Evolutionary conservation across 2,329 filamentous ascomycete species (phyloP), one percentile per base, ranked within the genome.

Genomic region (Ophiocordyceps camponoti-leonardi): DNA sequence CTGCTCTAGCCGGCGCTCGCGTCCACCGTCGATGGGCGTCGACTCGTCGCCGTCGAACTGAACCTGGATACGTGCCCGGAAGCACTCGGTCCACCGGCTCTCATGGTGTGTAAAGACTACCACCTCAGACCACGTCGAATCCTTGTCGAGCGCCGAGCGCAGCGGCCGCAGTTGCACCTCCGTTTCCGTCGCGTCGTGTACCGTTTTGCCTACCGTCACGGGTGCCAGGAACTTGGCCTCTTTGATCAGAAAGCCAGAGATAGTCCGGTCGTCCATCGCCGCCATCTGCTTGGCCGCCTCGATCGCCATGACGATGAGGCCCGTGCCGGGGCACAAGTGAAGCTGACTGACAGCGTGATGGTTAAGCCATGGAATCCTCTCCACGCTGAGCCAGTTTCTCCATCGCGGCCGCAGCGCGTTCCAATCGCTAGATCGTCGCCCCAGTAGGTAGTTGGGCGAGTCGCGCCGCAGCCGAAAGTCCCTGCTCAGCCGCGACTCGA

Each of bases 301-400:
- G 1, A 46, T 53, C 7, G 46, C 46, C 54, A 67, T 58, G 8
- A 60, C 58, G 0, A 61, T 52, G 26, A 59, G 57, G 11, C 64
- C 66, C 0, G 60, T 58, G 26, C 56, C 61, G 31, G 67, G 62
- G 42, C 65, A 66, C 48, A 69, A 58, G 35, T 62, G 59, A 39
- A 68, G 58, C 46, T 58, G 65, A 40, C 63, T 58, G 56, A 69
- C 63, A 10, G 53, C 48, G 55, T 70, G 68, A 46, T 69, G 65
- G n/a, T 65, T 55, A 1, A 67, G 55, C 45, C 70, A 71, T 16
- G 70, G 58, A 2, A 31, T 46, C 19, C 54, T 31, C 1, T 50
- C 47, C 0, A 56, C 1, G 6, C 46, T 45, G 5, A 58, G 41
- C 1, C 53, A 1, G n/a, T 58, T 57, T 0, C 54, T 43, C 48